phyloP scores from a whole-genome alignment of 257 asterid genomes.

The Solanum sejunctum region DNA sequence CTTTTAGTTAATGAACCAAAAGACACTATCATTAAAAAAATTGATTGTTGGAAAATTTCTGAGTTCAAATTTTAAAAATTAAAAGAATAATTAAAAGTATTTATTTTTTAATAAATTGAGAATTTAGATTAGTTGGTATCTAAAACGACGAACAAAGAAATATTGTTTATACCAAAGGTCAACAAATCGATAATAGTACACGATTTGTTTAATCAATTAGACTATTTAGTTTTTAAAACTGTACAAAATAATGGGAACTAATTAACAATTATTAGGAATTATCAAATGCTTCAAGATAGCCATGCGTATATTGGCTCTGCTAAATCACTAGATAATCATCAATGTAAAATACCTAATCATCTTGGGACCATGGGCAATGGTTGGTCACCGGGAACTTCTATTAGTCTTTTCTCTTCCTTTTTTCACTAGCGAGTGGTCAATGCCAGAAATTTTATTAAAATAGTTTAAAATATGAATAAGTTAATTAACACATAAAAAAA shows the following conservation, averaged over 20 bases:
- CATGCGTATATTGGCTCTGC: background rate
- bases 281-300: background rate
- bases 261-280: background rate
- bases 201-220: background rate
- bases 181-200: background rate
- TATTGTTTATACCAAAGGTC: background rate
- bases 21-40: background rate
- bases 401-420: too few species aligned
- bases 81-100: background rate
- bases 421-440: too few species aligned
- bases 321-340: background rate
- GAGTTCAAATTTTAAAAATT: background rate
- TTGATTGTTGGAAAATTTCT: rapidly evolving
- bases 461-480: too few species aligned
- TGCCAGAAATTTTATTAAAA: too few species aligned
- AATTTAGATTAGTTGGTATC: background rate
- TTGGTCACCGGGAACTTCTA: too few species aligned
- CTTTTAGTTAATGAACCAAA: background rate
- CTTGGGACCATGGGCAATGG: too few species aligned
- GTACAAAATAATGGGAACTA: background rate
- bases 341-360: background rate
- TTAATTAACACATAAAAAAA: too few species aligned
- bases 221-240: background rate
- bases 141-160: background rate
- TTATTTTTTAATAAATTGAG: background rate